phyloP scores from a whole-genome alignment of 331 rosid species.

The Acacia concinna region DNA sequence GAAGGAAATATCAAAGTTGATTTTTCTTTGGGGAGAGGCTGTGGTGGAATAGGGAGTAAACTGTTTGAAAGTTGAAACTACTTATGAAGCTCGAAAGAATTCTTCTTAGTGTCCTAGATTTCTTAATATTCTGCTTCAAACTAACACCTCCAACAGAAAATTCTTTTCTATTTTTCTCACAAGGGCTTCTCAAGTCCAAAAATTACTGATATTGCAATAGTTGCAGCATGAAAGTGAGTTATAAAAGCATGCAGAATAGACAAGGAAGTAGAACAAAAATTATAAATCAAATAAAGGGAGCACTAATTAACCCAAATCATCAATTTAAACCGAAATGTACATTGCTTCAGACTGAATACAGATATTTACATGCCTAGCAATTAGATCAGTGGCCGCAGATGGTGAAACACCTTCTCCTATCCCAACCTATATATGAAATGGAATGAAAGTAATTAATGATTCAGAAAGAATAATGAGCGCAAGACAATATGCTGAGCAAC shows the following conservation, averaged over 20 bases:
- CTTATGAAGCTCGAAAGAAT: constrained; percentile 17
- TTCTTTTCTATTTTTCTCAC: background rate
- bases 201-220: background rate
- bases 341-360: constrained; percentile 13
- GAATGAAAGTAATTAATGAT: constrained; percentile 32
- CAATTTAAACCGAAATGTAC: constrained; percentile 2
- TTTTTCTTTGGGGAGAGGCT: constrained; percentile 22
- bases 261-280: constrained; percentile 15
- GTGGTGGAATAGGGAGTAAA: background rate
- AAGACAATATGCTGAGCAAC: background rate
- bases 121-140: constrained; percentile 8
- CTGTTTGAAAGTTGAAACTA: constrained; percentile 24
- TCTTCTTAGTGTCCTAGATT: constrained; percentile 10
- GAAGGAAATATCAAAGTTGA: background rate
- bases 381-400: constrained; percentile 94
- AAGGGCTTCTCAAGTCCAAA: constrained; percentile 10
- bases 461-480: constrained; percentile 28
- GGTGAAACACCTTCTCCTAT: constrained; percentile 99
- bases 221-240: background rate
- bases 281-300: background rate
- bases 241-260: constrained; percentile 11
- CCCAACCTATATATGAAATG: constrained; percentile 69
- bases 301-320: constrained; percentile 11
- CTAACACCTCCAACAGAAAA: constrained; percentile 6
- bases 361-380: constrained; percentile 87